Base-by-base conservation (phyloP, 1,139 yeast species). In the Pichia sp. region DNA sequence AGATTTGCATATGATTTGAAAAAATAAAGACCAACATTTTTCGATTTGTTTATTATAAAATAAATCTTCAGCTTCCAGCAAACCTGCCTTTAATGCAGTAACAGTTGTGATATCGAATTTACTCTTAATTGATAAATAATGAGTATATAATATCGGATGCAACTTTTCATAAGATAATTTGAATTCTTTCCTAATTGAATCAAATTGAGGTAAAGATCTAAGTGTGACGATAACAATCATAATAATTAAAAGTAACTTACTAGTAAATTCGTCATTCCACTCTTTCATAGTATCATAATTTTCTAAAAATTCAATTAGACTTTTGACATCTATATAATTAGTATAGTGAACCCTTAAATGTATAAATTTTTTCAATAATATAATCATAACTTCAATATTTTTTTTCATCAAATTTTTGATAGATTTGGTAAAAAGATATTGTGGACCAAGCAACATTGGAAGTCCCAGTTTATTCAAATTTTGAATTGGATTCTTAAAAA, bases 181-280 rank as follows among this genome's bases (percentile, higher is more conserved):
- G 61, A 62, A 41, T 57, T 60, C 45, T 60, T 51, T 34, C 56
- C 65, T 39, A 55, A 60, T 16, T 55, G 66, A 46, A 61, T 66
- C 60, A 55, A 63, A 48, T 58, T 66, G 40, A 52, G 66, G 36
- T 29, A 72, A 52, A 41, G 74, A 64, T 46, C 70, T 66, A 30
- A 73, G 53, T 16, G 73, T 59, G 10, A 72, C 58, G 10, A 73
- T 61, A 29, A 75, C 55, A 22, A 75, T 64, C 71, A 73, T 71
- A 41, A 71, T 64, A 32, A 74, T 59, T 37, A 74, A 60, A 34
- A 75, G 61, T 51, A 75, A 57, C n/a, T 46, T 52, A 47, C 74
- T 79, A 55, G 74, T 79, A 50, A 73, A 77, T 51, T 70, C 76
- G 49, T 70, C 64, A 45, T 71, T 74, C 79, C 80, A 73, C 36